These are phyloP conservation scores for Colletotrichum cereale DNA, from an alignment of 2,329 filamentous ascomycete genomes.

Conservation along the genomic window DNA sequence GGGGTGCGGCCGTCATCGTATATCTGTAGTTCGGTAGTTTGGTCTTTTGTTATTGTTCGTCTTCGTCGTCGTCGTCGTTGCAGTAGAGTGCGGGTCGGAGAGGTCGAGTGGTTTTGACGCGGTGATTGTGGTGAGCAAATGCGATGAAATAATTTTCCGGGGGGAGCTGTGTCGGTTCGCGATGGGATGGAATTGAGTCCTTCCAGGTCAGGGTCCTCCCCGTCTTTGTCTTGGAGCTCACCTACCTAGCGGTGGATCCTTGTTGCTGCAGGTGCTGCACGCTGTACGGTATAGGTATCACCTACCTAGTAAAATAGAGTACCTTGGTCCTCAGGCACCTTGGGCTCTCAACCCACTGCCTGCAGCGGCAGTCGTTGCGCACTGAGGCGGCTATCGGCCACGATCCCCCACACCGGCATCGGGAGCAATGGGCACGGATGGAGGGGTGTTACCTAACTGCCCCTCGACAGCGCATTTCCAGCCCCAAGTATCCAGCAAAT, in stretches of 20 bases:
- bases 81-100: neutral
- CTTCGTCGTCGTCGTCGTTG: neutral
- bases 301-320: neutral
- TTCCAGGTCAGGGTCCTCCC: conserved; percentile 1
- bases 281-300: neutral
- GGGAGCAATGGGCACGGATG: conserved; percentile 19
- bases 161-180: neutral
- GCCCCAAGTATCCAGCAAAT: neutral
- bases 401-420: conserved; percentile 19
- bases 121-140: neutral
- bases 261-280: neutral
- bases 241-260: neutral
- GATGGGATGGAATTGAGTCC: conserved; percentile 1
- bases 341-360: neutral
- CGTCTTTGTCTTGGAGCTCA: neutral
- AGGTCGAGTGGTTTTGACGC: neutral
- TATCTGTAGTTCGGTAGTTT: neutral
- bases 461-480: conserved; percentile 9
- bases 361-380: conserved; percentile 6
- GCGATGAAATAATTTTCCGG: neutral
- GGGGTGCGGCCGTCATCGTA: conserved; percentile 50
- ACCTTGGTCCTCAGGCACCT: neutral
- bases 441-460: conserved; percentile 9
- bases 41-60: neutral
- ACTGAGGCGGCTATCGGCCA: conserved; percentile 3